Evolutionary conservation across 2,329 filamentous ascomycete genomes (phyloP).

Genomic region (Podosphaera leucotricha): DNA sequence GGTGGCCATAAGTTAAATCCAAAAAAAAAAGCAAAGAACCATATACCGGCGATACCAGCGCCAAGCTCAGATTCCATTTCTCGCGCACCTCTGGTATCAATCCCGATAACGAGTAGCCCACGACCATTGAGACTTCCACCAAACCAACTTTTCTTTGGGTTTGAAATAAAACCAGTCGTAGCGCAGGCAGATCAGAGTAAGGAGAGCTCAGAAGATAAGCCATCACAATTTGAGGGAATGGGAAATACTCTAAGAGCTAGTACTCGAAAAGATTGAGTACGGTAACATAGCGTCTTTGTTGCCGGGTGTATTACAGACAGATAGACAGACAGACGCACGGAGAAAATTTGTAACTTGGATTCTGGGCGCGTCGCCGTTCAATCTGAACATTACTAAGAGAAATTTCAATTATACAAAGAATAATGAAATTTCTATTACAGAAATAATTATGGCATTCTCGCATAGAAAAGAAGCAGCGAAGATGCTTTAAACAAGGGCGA

Average conservation of each 20-base stretch:
- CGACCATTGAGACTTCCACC: slow-evolving; percentile 65
- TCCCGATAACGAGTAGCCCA: slow-evolving; percentile 45
- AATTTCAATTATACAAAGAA: too few species aligned
- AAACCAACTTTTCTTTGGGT: slow-evolving; percentile 92
- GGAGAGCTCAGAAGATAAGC: slow-evolving; percentile 37
- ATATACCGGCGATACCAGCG: slow-evolving; percentile 49
- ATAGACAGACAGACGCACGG: too few species aligned
- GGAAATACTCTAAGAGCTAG: slow-evolving; percentile 55
- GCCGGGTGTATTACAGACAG: too few species aligned
- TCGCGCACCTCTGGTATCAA: slow-evolving; percentile 12
- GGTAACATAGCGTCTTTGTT: slow-evolving; percentile 1
- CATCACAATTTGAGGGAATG: slow-evolving; percentile 60
- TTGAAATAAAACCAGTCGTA: slow-evolving; percentile 73
- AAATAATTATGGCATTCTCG: too few species aligned
- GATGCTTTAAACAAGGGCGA: too few species aligned
- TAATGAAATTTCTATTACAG: too few species aligned
- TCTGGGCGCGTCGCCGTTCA: too few species aligned
- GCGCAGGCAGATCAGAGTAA: slow-evolving; percentile 48
- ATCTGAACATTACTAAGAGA: too few species aligned
- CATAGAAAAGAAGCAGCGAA: too few species aligned
- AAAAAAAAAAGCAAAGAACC: slow-evolving; percentile 58
- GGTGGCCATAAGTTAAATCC: slow-evolving; percentile 61
- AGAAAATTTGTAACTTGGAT: too few species aligned
- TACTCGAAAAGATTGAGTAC: slow-evolving; percentile 35
- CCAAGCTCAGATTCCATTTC: slow-evolving; percentile 36